phyloP scores from a whole-genome alignment of 169 alveolate genomes.

The Plasmodium billcollinsi region DNA sequence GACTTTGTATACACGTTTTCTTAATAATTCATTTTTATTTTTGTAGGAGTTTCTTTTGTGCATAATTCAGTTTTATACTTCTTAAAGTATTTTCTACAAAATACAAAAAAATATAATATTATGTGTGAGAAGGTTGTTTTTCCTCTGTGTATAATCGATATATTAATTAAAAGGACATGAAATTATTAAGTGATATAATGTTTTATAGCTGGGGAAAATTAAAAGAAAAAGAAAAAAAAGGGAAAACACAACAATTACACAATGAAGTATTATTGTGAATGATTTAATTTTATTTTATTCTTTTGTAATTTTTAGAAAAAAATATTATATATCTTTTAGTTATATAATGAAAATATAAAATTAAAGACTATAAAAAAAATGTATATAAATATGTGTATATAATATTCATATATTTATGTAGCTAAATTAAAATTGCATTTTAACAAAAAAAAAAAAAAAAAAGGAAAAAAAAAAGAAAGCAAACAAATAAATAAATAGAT shows the following conservation, averaged over 20 bases:
- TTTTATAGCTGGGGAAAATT: background rate
- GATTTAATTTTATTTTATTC: background rate
- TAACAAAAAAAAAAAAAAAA: too few relatives aligned
- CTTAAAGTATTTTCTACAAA: slow-evolving; percentile 27
- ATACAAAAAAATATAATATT: slow-evolving; percentile 18
- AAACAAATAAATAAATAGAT: too few relatives aligned
- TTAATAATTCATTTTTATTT: background rate
- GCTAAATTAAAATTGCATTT: too few relatives aligned
- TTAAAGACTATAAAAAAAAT: too few relatives aligned
- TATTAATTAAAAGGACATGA: slow-evolving; percentile 20
- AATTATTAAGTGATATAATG: too few relatives aligned
- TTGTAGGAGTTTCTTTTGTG: slow-evolving; percentile 33
- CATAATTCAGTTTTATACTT: slow-evolving; percentile 41
- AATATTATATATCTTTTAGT: too few relatives aligned
- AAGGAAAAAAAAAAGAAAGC: too few relatives aligned
- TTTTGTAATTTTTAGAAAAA: background rate
- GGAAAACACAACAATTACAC: too few relatives aligned
- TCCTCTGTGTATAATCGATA: slow-evolving; percentile 72
- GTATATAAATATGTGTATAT: too few relatives aligned
- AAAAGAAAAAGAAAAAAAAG: background rate
- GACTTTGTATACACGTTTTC: background rate
- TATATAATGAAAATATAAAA: too few relatives aligned
- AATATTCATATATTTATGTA: too few relatives aligned
- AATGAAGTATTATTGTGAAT: too few relatives aligned
- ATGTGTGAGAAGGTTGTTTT: slow-evolving; percentile 48